phyloP scores from a whole-genome alignment of 768 basidiomycete genomes.

The Podaxis mareebaensis region DNA sequence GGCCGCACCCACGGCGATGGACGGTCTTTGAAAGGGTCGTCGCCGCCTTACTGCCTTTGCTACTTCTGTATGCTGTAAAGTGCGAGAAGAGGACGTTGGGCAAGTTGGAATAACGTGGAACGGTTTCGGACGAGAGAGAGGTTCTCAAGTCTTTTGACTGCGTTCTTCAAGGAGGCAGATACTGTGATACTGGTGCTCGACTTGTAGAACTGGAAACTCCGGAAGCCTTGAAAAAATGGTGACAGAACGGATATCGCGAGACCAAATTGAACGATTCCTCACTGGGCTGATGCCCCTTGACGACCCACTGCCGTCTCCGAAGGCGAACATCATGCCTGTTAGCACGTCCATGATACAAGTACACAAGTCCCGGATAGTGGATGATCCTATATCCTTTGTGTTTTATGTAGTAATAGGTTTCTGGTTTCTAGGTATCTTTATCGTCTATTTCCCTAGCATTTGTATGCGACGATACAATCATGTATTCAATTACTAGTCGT shows the following conservation, averaged over 20 bases:
- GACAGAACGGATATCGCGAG: conserved; percentile 37
- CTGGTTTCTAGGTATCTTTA: not conserved
- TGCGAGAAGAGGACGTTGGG: no score
- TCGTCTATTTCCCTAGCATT: not conserved
- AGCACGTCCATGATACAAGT: not conserved
- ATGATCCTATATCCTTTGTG: not conserved
- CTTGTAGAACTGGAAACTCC: conserved; percentile 52
- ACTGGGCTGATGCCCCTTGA: conserved; percentile 53
- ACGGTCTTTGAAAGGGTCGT: no score
- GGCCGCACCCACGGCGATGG: no score
- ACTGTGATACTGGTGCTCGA: no score
- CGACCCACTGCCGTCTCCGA: conserved; percentile 17
- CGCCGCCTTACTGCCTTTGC: no score
- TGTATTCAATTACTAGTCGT: no score
- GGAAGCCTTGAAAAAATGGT: conserved; percentile 66
- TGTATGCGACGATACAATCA: no score
- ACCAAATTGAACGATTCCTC: conserved; percentile 54
- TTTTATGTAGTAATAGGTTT: not conserved
- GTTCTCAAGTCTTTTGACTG: no score
- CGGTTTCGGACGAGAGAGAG: no score
- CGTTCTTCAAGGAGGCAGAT: no score
- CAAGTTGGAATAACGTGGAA: no score
- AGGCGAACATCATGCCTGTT: not conserved
- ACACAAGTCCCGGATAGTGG: not conserved
- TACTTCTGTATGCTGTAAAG: no score